These are phyloP conservation scores for Coniferiporia weirii DNA, from an alignment of 1,284 basidiomycete species.

Conservation along the genomic window DNA sequence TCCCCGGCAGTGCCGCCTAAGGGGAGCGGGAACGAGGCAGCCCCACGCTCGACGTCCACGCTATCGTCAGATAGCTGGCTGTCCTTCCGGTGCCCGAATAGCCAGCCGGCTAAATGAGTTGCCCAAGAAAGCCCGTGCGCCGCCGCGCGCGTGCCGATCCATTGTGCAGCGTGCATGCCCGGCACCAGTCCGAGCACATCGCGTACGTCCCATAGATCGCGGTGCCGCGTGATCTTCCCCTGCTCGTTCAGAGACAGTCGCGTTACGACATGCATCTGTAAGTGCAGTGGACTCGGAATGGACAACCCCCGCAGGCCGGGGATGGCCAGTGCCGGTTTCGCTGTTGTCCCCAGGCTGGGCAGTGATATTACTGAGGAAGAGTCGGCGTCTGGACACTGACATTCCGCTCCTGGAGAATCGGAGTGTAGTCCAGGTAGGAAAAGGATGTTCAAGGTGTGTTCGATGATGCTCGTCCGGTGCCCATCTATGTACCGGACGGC, in stretches of 20 bases:
- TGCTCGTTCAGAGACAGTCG: conserved; percentile 71
- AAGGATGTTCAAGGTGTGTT: conserved; percentile 46
- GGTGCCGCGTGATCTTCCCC: conserved; percentile 64
- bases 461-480: conserved; percentile 62
- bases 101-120: conserved; percentile 19
- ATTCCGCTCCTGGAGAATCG: conserved; percentile 13
- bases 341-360: conserved; percentile 16
- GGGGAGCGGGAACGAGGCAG: background rate
- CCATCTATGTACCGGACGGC: conserved; percentile 43
- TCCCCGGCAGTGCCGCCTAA: background rate
- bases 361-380: conserved; percentile 23
- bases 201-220: conserved; percentile 71
- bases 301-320: conserved; percentile 46
- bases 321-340: conserved; percentile 34
- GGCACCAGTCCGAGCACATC: conserved; percentile 66
- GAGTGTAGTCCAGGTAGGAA: conserved; percentile 35
- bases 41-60: conserved; percentile 7
- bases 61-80: background rate
- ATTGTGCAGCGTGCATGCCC: conserved; percentile 57
- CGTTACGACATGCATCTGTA: conserved; percentile 61
- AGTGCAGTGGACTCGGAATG: conserved; percentile 64
- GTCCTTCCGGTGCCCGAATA: conserved; percentile 3
- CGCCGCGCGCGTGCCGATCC: conserved; percentile 56
- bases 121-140: conserved; percentile 49
- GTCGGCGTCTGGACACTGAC: conserved; percentile 29